Base-by-base conservation (phyloP, 768 basidiomycete genomes). In the Goffeauzyma gilvescens region DNA sequence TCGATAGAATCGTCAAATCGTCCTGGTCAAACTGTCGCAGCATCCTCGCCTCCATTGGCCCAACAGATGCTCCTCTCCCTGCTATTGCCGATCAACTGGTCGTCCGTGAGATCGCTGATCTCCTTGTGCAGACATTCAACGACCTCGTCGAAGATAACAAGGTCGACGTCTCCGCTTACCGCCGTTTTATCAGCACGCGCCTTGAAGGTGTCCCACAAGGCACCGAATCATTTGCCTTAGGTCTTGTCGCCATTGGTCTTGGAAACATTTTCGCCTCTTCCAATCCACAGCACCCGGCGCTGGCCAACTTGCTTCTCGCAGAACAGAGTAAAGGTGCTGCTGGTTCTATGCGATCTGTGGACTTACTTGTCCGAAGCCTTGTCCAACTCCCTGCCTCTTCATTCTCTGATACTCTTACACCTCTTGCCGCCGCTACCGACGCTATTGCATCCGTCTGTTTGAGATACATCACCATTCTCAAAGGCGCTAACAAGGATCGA, bases 31-130 rank as follows among this genome's bases (percentile, higher is more conserved):
- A 2, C 38, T 34, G 18, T 46, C 40, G 22, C 49, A 54, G 8
- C 27, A 49, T 0, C 40, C 46, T 2, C 31, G n/a, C n/a, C n/a
- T n/a, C n/a, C n/a, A n/a, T 55, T 3, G 45, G 48, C 6, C 48
- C 48, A 9, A 54, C 57, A 0, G 34, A 42, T 1, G 42, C 43
- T 0, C 60, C 60, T 14, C 52, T 63, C 30, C 34, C 50, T 10
- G 51, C 57, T 5, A 58, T 63, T 12, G 55, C 59, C 14, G 55
- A 63, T 42, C 58, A 60, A 27, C 48, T 63, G 32, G 51, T 52
- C 20, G 38, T 63, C 5, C 51, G 55, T 1, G 58, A 60, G 32
- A 37, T 63, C 4, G 49, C 59, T 44, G 59, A 60, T 18, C 46
- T 60, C 0, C 51, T 52, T 31, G 52, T 58, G 0, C 49, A 56